Evolutionary conservation across 495 filamentous ascomycete species (phyloP).

Genomic region (Rostrohypoxylon terebratum): DNA sequence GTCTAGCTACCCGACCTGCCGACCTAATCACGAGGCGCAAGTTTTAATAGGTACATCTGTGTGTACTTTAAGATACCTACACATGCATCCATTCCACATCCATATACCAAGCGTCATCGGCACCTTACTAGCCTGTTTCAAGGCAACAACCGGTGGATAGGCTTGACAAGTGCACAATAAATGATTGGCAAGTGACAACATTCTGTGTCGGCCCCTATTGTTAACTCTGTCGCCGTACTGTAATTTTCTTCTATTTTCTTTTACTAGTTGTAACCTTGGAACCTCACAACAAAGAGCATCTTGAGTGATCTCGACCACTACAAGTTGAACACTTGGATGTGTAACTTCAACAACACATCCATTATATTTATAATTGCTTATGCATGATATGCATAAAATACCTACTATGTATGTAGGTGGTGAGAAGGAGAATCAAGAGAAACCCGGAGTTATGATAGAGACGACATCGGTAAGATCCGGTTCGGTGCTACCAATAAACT

Average conservation of each 20-base stretch:
- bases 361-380: not conserved
- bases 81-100: too few species aligned
- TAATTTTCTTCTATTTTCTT: not conserved
- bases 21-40: constrained; percentile 47
- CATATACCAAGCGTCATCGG: not conserved
- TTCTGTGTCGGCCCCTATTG: not conserved
- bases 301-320: not conserved
- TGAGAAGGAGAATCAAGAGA: not conserved
- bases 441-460: constrained; percentile 5
- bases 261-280: not conserved
- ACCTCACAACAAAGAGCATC: constrained; percentile 2
- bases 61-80: constrained; percentile 15
- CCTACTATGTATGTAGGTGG: too few species aligned
- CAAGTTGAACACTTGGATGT: not conserved
- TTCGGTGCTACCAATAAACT: constrained; percentile 18
- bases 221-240: not conserved
- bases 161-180: constrained; percentile 1
- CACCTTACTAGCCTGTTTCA: not conserved
- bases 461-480: constrained; percentile 29
- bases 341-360: constrained; percentile 1
- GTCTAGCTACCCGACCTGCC: constrained; percentile 44
- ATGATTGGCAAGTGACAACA: constrained; percentile 16
- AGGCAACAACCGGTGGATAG: not conserved
- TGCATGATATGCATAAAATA: constrained; percentile 1
- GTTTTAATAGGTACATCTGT: not conserved